These are phyloP conservation scores for Fusarium albidum DNA, from an alignment of 2,329 filamentous ascomycete species.

Conservation along the genomic window DNA sequence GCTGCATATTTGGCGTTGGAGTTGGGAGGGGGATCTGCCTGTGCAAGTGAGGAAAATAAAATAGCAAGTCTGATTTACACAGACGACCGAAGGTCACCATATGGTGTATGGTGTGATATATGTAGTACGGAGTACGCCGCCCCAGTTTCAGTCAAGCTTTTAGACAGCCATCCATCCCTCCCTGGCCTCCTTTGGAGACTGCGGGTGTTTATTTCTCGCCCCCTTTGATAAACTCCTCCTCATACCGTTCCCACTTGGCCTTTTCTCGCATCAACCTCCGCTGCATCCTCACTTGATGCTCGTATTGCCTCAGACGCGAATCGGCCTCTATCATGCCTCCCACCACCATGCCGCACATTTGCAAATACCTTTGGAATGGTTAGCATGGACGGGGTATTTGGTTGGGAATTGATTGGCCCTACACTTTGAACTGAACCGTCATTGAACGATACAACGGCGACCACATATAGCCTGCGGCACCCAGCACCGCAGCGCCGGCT, in stretches of 20 bases:
- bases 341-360: slow-evolving; percentile 87
- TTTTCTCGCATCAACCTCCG: slow-evolving; percentile 70
- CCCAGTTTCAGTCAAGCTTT: slow-evolving; percentile 12
- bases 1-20: slow-evolving; percentile 30
- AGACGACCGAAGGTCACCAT: slow-evolving; percentile 23
- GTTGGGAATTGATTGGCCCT: slow-evolving; percentile 45
- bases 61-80: slow-evolving; percentile 34
- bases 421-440: slow-evolving; percentile 82
- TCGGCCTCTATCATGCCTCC: slow-evolving; percentile 82
- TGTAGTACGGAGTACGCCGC: slow-evolving; percentile 26
- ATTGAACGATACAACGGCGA: slow-evolving; percentile 77
- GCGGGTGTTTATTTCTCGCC: slow-evolving; percentile 44
- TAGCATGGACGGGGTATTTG: neutral
- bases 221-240: slow-evolving; percentile 64
- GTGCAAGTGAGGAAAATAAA: slow-evolving; percentile 28
- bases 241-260: slow-evolving; percentile 73
- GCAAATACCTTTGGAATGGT: slow-evolving; percentile 71
- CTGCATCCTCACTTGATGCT: slow-evolving; percentile 70
- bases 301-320: slow-evolving; percentile 70
- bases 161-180: neutral
- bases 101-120: slow-evolving; percentile 23
- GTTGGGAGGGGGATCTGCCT: slow-evolving; percentile 27
- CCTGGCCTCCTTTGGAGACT: neutral
- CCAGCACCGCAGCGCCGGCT: slow-evolving; percentile 68
- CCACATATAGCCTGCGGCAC: slow-evolving; percentile 67